Evolutionary conservation across 257 asterid genomes (phyloP), one percentile per base, ranked within the genome.

Genomic region (Leonotis leonurus): DNA sequence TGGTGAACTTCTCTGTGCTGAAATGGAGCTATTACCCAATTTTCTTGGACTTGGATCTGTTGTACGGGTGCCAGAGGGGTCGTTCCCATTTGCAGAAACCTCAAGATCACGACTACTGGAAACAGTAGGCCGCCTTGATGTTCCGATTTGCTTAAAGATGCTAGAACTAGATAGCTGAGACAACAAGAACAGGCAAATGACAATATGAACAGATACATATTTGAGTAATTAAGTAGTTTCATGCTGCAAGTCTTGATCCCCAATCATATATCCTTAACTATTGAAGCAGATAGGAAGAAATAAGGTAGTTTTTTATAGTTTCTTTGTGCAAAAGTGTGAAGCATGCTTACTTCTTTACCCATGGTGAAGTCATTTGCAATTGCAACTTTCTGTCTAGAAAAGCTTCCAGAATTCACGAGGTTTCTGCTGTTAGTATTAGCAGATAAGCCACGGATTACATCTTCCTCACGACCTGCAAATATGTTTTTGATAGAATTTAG

Each of bases 391-490:
- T 75, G 86, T 60, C 79, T 83, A 48, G 86, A 63, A 50, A 84
- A 74, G 77, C 76, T 78, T 72, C 83, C 90, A 36, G 90, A 75
- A 75, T 74, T 83, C 72, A 78, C 64, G 36, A 73, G 40, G 66
- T 70, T 83, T 73, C 87, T 75, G 71, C 75, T 70, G 21, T 76
- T 87, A 25, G 76, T 76, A 78, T 77, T 82, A 33, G 73, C 82
- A 51, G 81, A 69, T 65, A 80, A 75, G 37, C 79, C 88, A 51
- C 74, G 60, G n/a, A 78, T 72, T 56, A 77, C 80, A 53, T 77
- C 81, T 70, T 83, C 94, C 51, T 84, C 89, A 17, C 77, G 94
- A 64, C 94, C 95, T 89, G 76, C 35, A 68, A 14, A 45, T n/a
- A 64, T 30, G 56, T 46, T n/a, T n/a, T 14, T 30, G 35, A 58